Base-by-base conservation (phyloP, 495 filamentous ascomycete genomes). In the Penicillium turbatum region DNA sequence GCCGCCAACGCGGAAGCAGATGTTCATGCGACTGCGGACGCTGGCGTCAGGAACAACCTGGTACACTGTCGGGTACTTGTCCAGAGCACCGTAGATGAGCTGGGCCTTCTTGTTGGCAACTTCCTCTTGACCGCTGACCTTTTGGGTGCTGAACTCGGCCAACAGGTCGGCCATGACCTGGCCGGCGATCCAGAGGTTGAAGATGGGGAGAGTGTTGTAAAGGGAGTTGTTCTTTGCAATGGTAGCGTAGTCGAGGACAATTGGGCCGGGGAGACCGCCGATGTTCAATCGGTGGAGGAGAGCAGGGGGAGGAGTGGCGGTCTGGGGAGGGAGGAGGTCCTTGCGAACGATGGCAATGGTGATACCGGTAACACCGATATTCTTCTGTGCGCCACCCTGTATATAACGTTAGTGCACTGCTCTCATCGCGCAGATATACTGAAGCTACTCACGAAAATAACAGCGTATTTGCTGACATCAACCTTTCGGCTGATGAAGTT, bases 131-230 rank as follows among this genome's bases (percentile, higher is more conserved):
- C 72, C 58, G 60, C 65, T 45, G 15, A 95, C 82, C 64, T 87
- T 89, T 38, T 78, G 69, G 41, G 82, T 70, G 11, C 79, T 72
- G 64, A 80, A 86, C 0, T 73, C 76, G 7, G 64, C 27, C 21
- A 92, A 73, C 3, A 91, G 74, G 43, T 79, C 77, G 37, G 80
- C 77, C 74, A 97, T 86, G 27, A 97, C 91, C 61, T 88, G 81
- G 26, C 89, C 87, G 17, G 90, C 89, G 50, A 97, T 82, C 78
- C 84, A 97, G 45, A 97, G 82, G 74, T 89, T 89, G 70, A 97
- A 96, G 61, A 97, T 96, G 55, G 88, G 89, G 24, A 97, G 78
- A 2, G 92, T 97, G 74, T 96, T 97, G 74, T 96, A 96, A 47
- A 97, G 77, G 56, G 84, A 89, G 74, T 90, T 90, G 71, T 91